phyloP scores from a whole-genome alignment of 768 basidiomycete species.

The Lactarius evosmus region DNA sequence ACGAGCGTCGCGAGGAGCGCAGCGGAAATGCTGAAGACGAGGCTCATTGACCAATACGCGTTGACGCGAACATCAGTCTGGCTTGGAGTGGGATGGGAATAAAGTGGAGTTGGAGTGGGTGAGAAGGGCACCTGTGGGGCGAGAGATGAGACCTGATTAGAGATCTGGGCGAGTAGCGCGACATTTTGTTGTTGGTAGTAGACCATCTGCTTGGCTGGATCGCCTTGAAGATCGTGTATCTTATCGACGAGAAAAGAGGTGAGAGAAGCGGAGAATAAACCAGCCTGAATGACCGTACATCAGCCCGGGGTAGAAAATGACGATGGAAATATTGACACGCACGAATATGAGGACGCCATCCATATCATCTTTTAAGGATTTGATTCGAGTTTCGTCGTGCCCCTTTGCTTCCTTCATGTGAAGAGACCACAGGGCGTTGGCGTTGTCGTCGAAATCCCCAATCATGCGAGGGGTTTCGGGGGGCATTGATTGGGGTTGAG shows the following conservation, averaged over 20 bases:
- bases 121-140: neutral
- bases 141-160: neutral
- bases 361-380: neutral
- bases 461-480: neutral
- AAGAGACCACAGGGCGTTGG: neutral
- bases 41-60: conserved; percentile 40
- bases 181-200: conserved; percentile 9
- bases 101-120: neutral
- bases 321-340: neutral
- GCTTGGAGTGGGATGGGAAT: conserved; percentile 20
- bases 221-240: conserved; percentile 4
- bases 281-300: neutral
- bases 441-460: neutral
- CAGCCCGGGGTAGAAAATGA: neutral
- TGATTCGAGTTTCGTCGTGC: too few species aligned
- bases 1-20: conserved; percentile 32
- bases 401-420: too few species aligned
- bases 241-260: conserved; percentile 13
- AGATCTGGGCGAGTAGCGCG: conserved; percentile 2
- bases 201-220: neutral
- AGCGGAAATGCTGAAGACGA: conserved; percentile 40
- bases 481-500: neutral
- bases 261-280: conserved; percentile 14
- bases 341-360: neutral
- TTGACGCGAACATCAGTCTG: conserved; percentile 40